Conservation (phyloP, 768 basidiomycete species). For the Suillus clintonianus region DNA sequence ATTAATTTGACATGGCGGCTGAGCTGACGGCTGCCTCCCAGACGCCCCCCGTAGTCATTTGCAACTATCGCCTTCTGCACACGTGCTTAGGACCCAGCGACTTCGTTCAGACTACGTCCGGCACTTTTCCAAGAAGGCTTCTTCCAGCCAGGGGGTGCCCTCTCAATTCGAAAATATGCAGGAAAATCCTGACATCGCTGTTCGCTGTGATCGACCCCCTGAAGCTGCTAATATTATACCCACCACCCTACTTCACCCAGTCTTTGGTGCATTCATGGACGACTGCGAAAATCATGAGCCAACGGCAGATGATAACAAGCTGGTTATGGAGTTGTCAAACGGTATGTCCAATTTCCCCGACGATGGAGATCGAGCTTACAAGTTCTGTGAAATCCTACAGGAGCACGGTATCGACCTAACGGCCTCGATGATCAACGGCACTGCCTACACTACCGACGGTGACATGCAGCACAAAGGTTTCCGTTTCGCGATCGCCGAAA, state of each 20-base stretch:
- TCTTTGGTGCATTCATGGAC: slow-evolving; percentile 13
- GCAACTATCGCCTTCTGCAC: too few relatives aligned
- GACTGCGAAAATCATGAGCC: slow-evolving; percentile 3
- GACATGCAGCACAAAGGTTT: slow-evolving; percentile 17
- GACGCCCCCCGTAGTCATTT: too few relatives aligned
- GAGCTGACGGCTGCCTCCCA: too few relatives aligned
- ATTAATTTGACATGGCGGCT: too few relatives aligned
- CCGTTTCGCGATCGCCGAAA: slow-evolving; percentile 21
- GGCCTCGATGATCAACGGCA: background rate
- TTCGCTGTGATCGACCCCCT: too few relatives aligned
- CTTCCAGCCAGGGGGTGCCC: too few relatives aligned
- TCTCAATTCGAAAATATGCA: too few relatives aligned
- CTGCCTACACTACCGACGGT: slow-evolving; percentile 13
- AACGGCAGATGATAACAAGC: slow-evolving; percentile 7
- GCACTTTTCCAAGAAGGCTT: too few relatives aligned
- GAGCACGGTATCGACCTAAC: background rate
- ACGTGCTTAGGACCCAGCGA: too few relatives aligned
- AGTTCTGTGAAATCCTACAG: background rate
- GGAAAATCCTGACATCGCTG: too few relatives aligned
- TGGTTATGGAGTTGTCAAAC: slow-evolving; percentile 17
- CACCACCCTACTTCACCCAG: slow-evolving; percentile 6
- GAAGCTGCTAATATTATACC: background rate
- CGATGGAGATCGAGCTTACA: slow-evolving; percentile 8
- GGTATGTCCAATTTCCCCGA: slow-evolving; percentile 24
- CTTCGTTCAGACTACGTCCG: background rate